Evolutionary conservation across 805 yeast genomes (phyloP).

Genomic region (Jamesozyma hellenica): DNA sequence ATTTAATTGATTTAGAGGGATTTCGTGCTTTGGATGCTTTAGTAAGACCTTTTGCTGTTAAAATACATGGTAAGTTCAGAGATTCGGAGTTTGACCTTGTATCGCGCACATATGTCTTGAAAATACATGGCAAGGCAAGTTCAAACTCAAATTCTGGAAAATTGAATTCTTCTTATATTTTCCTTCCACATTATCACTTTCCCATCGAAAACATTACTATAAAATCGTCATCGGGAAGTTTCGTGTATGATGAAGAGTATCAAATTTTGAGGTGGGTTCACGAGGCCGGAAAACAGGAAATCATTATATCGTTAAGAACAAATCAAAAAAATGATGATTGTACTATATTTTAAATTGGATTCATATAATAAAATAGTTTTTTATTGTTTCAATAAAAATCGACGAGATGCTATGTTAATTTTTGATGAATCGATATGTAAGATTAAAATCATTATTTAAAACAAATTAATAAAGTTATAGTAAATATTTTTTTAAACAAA

Average conservation of each 20-base stretch:
- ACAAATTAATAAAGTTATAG: no score
- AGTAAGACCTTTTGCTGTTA: slow-evolving; percentile 64
- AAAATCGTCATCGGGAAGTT: slow-evolving; percentile 45
- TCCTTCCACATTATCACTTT: slow-evolving; percentile 67
- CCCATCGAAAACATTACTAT: slow-evolving; percentile 39
- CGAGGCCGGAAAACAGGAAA: slow-evolving; percentile 32
- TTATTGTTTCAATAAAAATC: no score
- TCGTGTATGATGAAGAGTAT: slow-evolving; percentile 39
- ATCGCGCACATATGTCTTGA: slow-evolving; percentile 38
- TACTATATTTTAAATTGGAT: background rate
- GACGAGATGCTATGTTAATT: no score
- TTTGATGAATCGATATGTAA: no score
- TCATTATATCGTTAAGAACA: slow-evolving; percentile 15
- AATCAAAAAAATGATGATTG: background rate
- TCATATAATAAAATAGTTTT: background rate
- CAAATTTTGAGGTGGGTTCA: slow-evolving; percentile 70
- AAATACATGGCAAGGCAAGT: slow-evolving; percentile 30
- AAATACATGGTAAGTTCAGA: slow-evolving; percentile 49
- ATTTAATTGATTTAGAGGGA: slow-evolving; percentile 34
- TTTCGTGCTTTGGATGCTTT: slow-evolving; percentile 67
- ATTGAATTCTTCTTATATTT: slow-evolving; percentile 41
- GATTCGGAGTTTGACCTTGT: slow-evolving; percentile 51
- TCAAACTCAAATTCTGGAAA: slow-evolving; percentile 28
- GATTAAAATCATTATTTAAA: background rate
- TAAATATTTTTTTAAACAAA: no score